These are phyloP conservation scores for Opeltia flavorubescens DNA, from an alignment of 495 filamentous ascomycete species.

Conservation along the genomic window DNA sequence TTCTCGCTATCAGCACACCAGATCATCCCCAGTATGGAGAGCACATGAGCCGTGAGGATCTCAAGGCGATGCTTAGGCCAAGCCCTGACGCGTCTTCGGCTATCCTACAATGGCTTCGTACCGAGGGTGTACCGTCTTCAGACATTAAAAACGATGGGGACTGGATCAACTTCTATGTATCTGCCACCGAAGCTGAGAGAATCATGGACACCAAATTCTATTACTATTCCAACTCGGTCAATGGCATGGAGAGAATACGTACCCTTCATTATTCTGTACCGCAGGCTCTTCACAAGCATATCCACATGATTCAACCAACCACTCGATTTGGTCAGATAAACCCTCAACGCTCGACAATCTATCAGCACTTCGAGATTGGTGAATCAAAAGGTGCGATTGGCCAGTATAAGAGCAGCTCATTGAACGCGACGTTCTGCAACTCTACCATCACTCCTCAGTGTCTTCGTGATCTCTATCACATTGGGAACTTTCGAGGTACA, in stretches of 20 bases:
- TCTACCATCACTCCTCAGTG: conserved; percentile 41
- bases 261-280: conserved; percentile 48
- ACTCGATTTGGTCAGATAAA: conserved; percentile 33
- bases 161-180: conserved; percentile 41
- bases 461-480: conserved; percentile 43
- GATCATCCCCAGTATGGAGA: conserved; percentile 45
- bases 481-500: conserved; percentile 30
- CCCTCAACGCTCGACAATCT: conserved; percentile 15
- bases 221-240: conserved; percentile 29
- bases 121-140: conserved; percentile 26
- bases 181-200: conserved; percentile 35
- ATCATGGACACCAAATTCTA: conserved; percentile 42
- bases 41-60: conserved; percentile 45
- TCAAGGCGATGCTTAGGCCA: conserved; percentile 36
- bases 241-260: conserved; percentile 28
- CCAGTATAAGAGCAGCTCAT: conserved; percentile 11
- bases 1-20: conserved; percentile 50
- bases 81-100: conserved; percentile 24
- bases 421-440: conserved; percentile 24
- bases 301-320: conserved; percentile 43
- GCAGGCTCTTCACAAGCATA: conserved; percentile 25
- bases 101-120: conserved; percentile 37
- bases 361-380: conserved; percentile 17
- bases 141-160: conserved; percentile 34
- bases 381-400: conserved; percentile 7